These are phyloP conservation scores for Lindgomyces ingoldianus DNA, from an alignment of 495 filamentous ascomycete species.

Conservation along the genomic window DNA sequence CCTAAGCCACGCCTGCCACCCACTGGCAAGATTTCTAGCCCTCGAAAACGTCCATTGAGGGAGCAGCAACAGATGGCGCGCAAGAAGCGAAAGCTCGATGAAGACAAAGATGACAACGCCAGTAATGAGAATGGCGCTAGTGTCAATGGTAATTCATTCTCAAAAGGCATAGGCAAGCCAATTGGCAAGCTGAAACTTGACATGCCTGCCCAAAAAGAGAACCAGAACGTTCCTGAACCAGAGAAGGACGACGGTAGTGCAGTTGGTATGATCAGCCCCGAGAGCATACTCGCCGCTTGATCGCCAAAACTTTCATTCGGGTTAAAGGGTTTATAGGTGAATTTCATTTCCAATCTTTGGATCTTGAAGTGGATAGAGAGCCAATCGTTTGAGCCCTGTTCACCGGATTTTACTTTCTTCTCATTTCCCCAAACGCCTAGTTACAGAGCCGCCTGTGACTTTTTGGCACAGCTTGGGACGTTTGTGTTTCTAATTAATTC, in stretches of 20 bases:
- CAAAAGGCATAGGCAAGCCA: slow-evolving; percentile 34
- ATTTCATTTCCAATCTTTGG: not conserved
- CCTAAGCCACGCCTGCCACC: slow-evolving; percentile 92
- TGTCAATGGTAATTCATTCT: slow-evolving; percentile 11
- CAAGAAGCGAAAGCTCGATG: slow-evolving; percentile 60
- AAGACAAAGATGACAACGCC: slow-evolving; percentile 37
- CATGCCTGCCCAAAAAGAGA: slow-evolving; percentile 40
- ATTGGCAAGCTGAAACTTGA: slow-evolving; percentile 44
- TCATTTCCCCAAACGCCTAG: not conserved
- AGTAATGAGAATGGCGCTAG: slow-evolving; percentile 20
- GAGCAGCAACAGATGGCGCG: slow-evolving; percentile 71
- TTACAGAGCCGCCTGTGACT: not conserved
- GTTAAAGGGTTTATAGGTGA: not conserved
- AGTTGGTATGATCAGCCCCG: slow-evolving; percentile 46
- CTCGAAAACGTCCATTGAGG: slow-evolving; percentile 81
- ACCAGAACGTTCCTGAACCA: slow-evolving; percentile 37
- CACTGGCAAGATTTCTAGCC: slow-evolving; percentile 89
- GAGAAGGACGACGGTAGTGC: slow-evolving; percentile 43
- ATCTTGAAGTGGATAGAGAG: not conserved
- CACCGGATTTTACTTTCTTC: not conserved
- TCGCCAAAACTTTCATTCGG: not conserved
- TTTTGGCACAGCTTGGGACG: not conserved
- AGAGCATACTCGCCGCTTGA: slow-evolving; percentile 40
- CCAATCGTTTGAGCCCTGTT: not conserved
- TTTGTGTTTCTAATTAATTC: not conserved